Evolutionary conservation across 352 stramenopile species (phyloP), one percentile per base, ranked within the genome.

Genomic region (Phytophthora chlamydospora): DNA sequence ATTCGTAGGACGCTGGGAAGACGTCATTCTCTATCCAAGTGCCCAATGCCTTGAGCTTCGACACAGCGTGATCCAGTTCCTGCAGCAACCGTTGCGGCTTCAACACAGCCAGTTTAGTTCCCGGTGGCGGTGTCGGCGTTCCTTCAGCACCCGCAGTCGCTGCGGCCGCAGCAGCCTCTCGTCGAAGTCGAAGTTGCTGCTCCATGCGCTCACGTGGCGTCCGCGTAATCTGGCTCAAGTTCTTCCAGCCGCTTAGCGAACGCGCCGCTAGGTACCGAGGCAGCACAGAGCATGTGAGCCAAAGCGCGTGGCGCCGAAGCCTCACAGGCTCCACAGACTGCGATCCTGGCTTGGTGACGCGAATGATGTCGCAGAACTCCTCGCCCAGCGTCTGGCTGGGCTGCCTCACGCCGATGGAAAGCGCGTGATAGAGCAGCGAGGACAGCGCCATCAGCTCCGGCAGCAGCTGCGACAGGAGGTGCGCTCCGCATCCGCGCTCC

Each of bases 281-380:
- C 31, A 93, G 35, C 19, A 93, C 68, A 12, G 73, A 52, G 13
- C 81, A 66, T 6, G 70, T 67, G 44, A 96, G 61, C 85, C 83
- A 94, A 16, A 81, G 34, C 24, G 78, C 40, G 33, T 90, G 85
- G 2, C 78, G 71, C 6, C 51, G 32, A 40, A 68, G 51, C 8
- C 47, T 34, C n/a, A 88, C 71, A 47, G 78, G 76, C 13, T 41
- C 41, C n/a, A 87, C 52, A 0, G 21, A 31, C 0, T 46, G 32
- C 0, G 16, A 45, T 0, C 21, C 17, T 45, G 32, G 45, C 14
- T 64, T 76, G 4, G 71, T 74, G 19, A 94, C 79, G 32, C 85
- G 85, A 42, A 94, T 77, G 11, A 95, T 73, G 46, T 95, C 86
- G 41, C 88, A 95, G 58, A 90, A 96, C 46, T 96, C 88, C 57